Percentiles rank a stretch among this genome's conserved stretches.
Conservation (phyloP, 179 eudicot species). For the Beta macrorhiza region DNA sequence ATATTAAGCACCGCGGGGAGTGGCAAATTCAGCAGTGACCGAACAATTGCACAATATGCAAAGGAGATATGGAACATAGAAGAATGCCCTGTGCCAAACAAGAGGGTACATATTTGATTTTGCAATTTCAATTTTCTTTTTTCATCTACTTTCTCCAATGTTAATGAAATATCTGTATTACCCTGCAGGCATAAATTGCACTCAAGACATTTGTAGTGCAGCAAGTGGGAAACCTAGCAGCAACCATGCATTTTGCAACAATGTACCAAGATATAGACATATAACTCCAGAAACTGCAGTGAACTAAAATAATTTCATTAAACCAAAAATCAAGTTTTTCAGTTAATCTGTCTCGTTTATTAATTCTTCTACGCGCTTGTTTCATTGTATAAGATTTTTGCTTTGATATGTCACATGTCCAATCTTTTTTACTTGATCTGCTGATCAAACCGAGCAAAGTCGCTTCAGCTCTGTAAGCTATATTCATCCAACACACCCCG, state of each 20-base stretch:
- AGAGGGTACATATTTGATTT: conserved; percentile 1
- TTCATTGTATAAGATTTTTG: background rate
- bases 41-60: conserved; percentile 89
- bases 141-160: background rate
- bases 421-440: background rate
- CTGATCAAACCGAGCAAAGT: background rate
- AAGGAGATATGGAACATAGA: conserved; percentile 90
- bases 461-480: too few species aligned
- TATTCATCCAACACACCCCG: too few species aligned
- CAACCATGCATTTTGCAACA: too few species aligned
- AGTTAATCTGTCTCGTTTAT: background rate
- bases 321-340: background rate
- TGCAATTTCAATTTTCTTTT: conserved; percentile 11
- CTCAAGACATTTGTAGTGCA: background rate
- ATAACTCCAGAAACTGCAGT: background rate
- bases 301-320: background rate
- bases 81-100: conserved; percentile 57
- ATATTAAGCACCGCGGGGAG: conserved; percentile 95
- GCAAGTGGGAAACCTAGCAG: background rate
- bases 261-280: background rate
- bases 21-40: conserved; percentile 95
- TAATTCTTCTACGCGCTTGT: background rate
- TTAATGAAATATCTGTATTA: background rate
- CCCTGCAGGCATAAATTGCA: conserved; percentile 9
- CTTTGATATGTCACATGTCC: background rate